phyloP scores from a whole-genome alignment of 2,329 filamentous ascomycete genomes.

The Pseudogymnoascus sp. region DNA sequence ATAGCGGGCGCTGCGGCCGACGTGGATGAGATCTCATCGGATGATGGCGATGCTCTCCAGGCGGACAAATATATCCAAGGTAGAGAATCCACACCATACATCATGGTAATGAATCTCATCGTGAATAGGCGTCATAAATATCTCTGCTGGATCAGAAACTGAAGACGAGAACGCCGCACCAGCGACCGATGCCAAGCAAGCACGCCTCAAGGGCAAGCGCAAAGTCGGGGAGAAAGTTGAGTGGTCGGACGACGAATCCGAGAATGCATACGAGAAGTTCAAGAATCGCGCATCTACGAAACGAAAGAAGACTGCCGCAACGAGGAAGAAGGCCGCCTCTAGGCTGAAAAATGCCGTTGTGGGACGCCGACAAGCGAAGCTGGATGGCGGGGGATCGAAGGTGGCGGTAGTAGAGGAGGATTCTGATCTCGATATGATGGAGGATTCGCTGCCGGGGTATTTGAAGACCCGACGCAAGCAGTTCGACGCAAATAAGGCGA shows the following conservation, averaged over 20 bases:
- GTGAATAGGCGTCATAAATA: background rate
- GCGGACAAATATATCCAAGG: background rate
- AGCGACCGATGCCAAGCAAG: background rate
- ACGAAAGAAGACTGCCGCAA: conserved; percentile 42
- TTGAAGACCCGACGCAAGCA: conserved; percentile 56
- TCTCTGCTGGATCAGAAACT: background rate
- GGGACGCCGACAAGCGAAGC: conserved; percentile 19
- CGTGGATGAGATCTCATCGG: background rate
- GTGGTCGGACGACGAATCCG: conserved; percentile 52
- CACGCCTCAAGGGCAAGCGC: conserved; percentile 19
- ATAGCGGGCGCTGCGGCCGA: background rate
- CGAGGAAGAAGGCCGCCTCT: conserved; percentile 37
- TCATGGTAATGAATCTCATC: background rate
- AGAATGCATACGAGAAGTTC: conserved; percentile 54
- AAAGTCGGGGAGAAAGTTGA: conserved; percentile 32
- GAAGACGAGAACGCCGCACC: background rate
- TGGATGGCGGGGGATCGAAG: conserved; percentile 20
- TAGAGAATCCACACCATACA: background rate
- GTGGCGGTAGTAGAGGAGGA: conserved; percentile 22
- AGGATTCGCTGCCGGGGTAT: conserved; percentile 57
- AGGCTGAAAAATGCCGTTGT: conserved; percentile 35
- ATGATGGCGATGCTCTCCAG: background rate
- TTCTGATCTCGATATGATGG: conserved; percentile 23
- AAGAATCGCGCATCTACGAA: conserved; percentile 50
- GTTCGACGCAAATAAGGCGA: conserved; percentile 54